A percentile compares a stretch with the other conserved stretches of the same genome.
These are phyloP conservation scores for Komagataella phaffii DNA, from an alignment of 805 yeast genomes.

Conservation along the genomic window DNA sequence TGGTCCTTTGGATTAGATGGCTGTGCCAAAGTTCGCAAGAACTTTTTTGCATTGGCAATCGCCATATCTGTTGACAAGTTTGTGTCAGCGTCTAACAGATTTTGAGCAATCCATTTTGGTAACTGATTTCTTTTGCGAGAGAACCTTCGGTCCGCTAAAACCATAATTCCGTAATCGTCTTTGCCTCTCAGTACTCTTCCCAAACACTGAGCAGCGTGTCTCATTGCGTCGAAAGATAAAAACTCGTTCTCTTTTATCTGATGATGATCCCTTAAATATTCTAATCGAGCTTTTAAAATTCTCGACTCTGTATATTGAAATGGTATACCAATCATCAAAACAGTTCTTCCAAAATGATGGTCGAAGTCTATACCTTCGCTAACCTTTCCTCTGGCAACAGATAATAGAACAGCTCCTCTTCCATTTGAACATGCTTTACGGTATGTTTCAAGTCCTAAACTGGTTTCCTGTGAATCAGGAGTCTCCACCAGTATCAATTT, in stretches of 20 bases:
- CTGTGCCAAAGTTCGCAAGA: slow-evolving; percentile 86
- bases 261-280: slow-evolving; percentile 83
- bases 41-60: slow-evolving; percentile 84
- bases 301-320: slow-evolving; percentile 98
- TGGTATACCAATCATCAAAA: slow-evolving; percentile 97
- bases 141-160: slow-evolving; percentile 88
- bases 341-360: slow-evolving; percentile 96
- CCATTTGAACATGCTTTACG: slow-evolving; percentile 96
- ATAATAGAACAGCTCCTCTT: slow-evolving; percentile 88
- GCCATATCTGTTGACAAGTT: slow-evolving; percentile 97
- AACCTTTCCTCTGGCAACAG: slow-evolving; percentile 98
- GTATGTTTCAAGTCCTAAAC: slow-evolving; percentile 88
- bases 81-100: slow-evolving; percentile 78
- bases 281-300: slow-evolving; percentile 87
- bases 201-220: slow-evolving; percentile 98
- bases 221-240: slow-evolving; percentile 95
- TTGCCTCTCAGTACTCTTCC: slow-evolving; percentile 97
- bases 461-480: slow-evolving; percentile 98
- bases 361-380: slow-evolving; percentile 99
- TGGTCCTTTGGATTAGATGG: slow-evolving; percentile 82
- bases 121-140: slow-evolving; percentile 74
- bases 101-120: slow-evolving; percentile 97
- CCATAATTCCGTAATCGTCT: slow-evolving; percentile 98
- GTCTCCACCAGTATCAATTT: slow-evolving; percentile 92
- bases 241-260: slow-evolving; percentile 92